Conservation (phyloP, 2,329 filamentous ascomycete genomes). For the Cordyceps farinosa region DNA sequence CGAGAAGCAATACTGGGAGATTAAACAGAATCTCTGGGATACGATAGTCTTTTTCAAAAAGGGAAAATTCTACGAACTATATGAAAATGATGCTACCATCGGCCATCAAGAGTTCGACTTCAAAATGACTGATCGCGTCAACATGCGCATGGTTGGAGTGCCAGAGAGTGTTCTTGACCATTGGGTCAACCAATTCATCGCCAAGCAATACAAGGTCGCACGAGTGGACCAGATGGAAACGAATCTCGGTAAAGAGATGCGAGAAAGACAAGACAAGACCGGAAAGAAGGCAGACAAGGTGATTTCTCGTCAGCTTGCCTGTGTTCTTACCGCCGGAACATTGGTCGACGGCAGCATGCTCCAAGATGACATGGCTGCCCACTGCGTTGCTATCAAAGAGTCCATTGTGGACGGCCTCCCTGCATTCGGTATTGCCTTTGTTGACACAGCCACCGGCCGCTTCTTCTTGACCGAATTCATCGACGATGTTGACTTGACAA, state of each 20-base stretch:
- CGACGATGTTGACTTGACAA: constrained; percentile 90
- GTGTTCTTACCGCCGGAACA: constrained; percentile 87
- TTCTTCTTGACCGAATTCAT: constrained; percentile 91
- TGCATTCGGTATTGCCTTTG: constrained; percentile 86
- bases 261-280: constrained; percentile 70
- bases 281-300: constrained; percentile 84
- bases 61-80: constrained; percentile 98
- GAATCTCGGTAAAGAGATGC: constrained; percentile 94
- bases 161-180: constrained; percentile 92
- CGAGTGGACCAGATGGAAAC: constrained; percentile 96
- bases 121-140: constrained; percentile 95
- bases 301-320: constrained; percentile 84
- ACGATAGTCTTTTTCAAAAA: constrained; percentile 99
- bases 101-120: constrained; percentile 96
- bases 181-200: constrained; percentile 98
- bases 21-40: constrained; percentile 97
- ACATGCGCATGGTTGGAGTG: constrained; percentile 99
- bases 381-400: constrained; percentile 93
- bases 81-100: constrained; percentile 95
- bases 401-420: constrained; percentile 68
- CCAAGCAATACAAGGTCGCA: constrained; percentile 96
- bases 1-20: constrained; percentile 98
- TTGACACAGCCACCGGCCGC: constrained; percentile 92
- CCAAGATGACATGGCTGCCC: constrained; percentile 95
- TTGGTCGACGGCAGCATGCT: constrained; percentile 95